These are phyloP conservation scores for Exophiala bonariae DNA, from an alignment of 2,329 filamentous ascomycete genomes.

Conservation along the genomic window DNA sequence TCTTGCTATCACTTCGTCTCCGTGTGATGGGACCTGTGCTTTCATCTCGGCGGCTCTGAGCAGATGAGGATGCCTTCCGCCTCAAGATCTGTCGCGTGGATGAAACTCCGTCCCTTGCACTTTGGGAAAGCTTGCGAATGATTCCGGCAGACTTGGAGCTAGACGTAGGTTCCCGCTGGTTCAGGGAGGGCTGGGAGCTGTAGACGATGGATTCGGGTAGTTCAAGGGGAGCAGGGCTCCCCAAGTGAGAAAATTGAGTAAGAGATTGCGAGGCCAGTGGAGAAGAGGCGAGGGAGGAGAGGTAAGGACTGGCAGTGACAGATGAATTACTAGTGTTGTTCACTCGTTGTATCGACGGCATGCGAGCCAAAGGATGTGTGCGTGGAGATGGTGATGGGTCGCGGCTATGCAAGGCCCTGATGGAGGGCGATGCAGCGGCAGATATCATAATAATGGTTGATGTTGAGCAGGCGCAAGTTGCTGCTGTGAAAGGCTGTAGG, in stretches of 20 bases:
- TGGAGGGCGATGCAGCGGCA: slow-evolving; percentile 14
- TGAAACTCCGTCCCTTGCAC: slow-evolving; percentile 59
- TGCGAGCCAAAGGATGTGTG: slow-evolving; percentile 15
- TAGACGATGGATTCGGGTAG: slow-evolving; percentile 70
- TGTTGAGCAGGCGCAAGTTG: no score
- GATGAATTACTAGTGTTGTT: slow-evolving; percentile 22
- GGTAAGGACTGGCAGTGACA: slow-evolving; percentile 25
- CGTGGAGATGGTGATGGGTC: slow-evolving; percentile 21
- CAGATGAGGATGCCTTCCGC: slow-evolving; percentile 75
- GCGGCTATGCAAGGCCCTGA: slow-evolving; percentile 17
- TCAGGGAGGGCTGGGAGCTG: slow-evolving; percentile 37
- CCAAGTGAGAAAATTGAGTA: slow-evolving; percentile 34
- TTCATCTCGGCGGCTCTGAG: slow-evolving; percentile 75
- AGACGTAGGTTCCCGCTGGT: slow-evolving; percentile 14
- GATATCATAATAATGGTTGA: slow-evolving; percentile 13
- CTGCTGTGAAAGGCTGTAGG: not conserved
- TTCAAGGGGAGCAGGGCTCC: slow-evolving; percentile 58
- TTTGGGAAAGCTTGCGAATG: slow-evolving; percentile 82
- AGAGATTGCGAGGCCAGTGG: slow-evolving; percentile 21
- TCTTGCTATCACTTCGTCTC: slow-evolving; percentile 85
- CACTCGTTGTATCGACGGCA: slow-evolving; percentile 24
- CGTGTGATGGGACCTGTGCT: slow-evolving; percentile 89
- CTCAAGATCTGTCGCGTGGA: slow-evolving; percentile 55
- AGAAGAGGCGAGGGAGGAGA: slow-evolving; percentile 26
- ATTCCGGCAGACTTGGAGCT: slow-evolving; percentile 61